A percentile compares a stretch with the other conserved stretches of the same genome.
phyloP scores from a whole-genome alignment of 208 protist genomes.

The Novymonas esmeraldas region DNA sequence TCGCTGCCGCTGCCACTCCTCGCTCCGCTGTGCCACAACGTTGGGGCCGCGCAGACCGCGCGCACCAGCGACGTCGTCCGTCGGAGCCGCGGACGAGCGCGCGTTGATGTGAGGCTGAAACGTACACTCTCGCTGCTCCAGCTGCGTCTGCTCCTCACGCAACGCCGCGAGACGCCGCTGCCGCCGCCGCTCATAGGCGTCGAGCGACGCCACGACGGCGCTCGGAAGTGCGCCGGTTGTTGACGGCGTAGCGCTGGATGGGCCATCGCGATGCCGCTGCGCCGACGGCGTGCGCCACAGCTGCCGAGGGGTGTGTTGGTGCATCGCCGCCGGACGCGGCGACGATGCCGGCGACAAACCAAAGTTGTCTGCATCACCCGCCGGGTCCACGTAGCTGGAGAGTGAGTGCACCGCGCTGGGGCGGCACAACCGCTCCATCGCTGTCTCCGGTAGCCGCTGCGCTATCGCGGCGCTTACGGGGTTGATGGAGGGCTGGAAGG shows the following conservation, averaged over 20 bases:
- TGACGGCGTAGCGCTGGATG: neutral
- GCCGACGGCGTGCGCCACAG: neutral
- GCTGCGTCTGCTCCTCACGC: slow-evolving; percentile 35
- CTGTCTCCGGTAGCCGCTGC: slow-evolving; percentile 43
- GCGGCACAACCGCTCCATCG: slow-evolving; percentile 53
- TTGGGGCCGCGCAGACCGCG: slow-evolving; percentile 4
- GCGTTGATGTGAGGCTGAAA: slow-evolving; percentile 36
- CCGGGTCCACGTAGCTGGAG: slow-evolving; percentile 15
- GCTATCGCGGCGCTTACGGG: slow-evolving; percentile 76
- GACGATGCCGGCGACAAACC: neutral
- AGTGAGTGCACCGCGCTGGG: slow-evolving; percentile 25
- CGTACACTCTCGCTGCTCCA: slow-evolving; percentile 56
- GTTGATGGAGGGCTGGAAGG: slow-evolving; percentile 66
- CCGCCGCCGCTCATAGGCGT: slow-evolving; percentile 50
- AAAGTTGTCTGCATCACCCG: no score
- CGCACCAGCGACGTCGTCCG: neutral
- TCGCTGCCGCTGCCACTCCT: slow-evolving; percentile 44
- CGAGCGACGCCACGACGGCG: slow-evolving; percentile 38
- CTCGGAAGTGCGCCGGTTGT: slow-evolving; percentile 21
- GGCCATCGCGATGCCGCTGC: neutral
- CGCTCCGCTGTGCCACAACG: slow-evolving; percentile 41
- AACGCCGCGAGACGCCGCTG: slow-evolving; percentile 40
- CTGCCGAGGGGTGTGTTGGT: neutral
- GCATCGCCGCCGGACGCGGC: neutral
- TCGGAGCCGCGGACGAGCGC: neutral